These are phyloP conservation scores for Cyberlindnera euphorbiiphila DNA, from an alignment of 805 yeast species.

Conservation along the genomic window DNA sequence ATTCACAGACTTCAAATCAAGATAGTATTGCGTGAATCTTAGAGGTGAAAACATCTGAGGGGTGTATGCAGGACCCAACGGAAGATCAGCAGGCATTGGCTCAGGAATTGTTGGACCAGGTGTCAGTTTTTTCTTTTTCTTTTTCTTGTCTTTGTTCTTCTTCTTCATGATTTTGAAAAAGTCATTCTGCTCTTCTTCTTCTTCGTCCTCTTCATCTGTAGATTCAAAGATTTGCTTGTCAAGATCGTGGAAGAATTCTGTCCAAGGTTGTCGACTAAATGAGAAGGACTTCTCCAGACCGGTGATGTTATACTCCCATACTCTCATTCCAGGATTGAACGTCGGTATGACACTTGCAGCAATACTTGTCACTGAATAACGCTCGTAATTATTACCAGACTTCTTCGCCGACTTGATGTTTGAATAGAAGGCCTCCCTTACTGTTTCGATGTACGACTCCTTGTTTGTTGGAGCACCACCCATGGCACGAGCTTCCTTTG, in stretches of 20 bases:
- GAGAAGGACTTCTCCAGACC: conserved; percentile 34
- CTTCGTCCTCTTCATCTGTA: conserved; percentile 30
- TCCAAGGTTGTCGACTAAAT: conserved; percentile 48
- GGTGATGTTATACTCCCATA: conserved; percentile 82
- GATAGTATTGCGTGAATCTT: conserved; percentile 67
- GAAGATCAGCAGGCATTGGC: conserved; percentile 48
- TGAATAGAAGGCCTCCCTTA: conserved; percentile 52
- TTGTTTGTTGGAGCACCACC: conserved; percentile 72
- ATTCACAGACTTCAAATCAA: conserved; percentile 55
- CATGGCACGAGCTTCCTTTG: conserved; percentile 36
- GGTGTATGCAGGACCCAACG: conserved; percentile 73
- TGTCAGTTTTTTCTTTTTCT: conserved; percentile 24
- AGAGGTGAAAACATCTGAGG: conserved; percentile 72
- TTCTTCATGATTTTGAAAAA: conserved; percentile 4
- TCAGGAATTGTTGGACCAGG: conserved; percentile 46
- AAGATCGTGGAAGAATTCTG: conserved; percentile 46
- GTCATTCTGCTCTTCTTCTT: conserved; percentile 23
- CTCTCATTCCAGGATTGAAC: conserved; percentile 75
- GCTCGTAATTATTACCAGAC: conserved; percentile 41
- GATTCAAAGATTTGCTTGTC: conserved; percentile 34
- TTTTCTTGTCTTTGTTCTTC: conserved; percentile 25
- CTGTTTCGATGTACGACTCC: conserved; percentile 54
- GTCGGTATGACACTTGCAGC: conserved; percentile 79
- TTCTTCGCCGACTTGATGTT: conserved; percentile 26
- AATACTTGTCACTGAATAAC: conserved; percentile 68